Evolutionary conservation across 1,139 yeast genomes (phyloP).

Genomic region (Kazachstania sp.): DNA sequence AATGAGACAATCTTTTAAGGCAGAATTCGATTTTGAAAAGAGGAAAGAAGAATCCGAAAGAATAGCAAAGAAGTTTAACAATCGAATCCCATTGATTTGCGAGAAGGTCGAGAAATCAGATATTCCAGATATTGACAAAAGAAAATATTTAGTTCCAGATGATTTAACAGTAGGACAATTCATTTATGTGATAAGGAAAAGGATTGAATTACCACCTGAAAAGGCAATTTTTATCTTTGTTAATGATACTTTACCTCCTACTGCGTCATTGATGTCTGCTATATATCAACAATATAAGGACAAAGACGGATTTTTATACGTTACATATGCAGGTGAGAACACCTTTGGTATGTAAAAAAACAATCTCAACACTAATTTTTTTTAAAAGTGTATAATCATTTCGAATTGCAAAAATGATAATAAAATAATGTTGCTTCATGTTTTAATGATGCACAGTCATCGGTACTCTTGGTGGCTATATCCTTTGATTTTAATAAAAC

Average conservation of each 20-base stretch:
- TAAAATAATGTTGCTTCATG: too few relatives aligned
- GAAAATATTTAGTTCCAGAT: slow-evolving; percentile 92
- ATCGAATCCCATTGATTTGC: slow-evolving; percentile 93
- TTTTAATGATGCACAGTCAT: too few relatives aligned
- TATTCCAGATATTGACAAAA: slow-evolving; percentile 91
- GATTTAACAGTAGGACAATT: slow-evolving; percentile 96
- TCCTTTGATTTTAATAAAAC: too few relatives aligned
- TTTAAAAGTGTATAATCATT: too few relatives aligned
- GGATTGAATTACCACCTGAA: slow-evolving; percentile 92
- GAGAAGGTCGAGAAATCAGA: slow-evolving; percentile 97
- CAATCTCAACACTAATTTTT: too few relatives aligned
- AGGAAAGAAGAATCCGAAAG: slow-evolving; percentile 94
- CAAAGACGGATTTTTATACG: slow-evolving; percentile 92
- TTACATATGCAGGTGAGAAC: slow-evolving; percentile 81
- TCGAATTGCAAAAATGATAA: too few relatives aligned
- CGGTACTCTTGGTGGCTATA: too few relatives aligned
- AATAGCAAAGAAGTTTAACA: slow-evolving; percentile 80
- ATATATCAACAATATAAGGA: slow-evolving; percentile 95
- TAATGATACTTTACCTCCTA: slow-evolving; percentile 93
- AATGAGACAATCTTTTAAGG: slow-evolving; percentile 31
- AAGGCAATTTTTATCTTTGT: slow-evolving; percentile 96
- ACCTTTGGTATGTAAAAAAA: slow-evolving; percentile 47
- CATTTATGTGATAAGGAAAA: slow-evolving; percentile 92
- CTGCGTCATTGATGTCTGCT: slow-evolving; percentile 92
- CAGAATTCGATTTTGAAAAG: slow-evolving; percentile 50